Base-by-base conservation (phyloP, 768 basidiomycete genomes). In the Megacollybia marginata region DNA sequence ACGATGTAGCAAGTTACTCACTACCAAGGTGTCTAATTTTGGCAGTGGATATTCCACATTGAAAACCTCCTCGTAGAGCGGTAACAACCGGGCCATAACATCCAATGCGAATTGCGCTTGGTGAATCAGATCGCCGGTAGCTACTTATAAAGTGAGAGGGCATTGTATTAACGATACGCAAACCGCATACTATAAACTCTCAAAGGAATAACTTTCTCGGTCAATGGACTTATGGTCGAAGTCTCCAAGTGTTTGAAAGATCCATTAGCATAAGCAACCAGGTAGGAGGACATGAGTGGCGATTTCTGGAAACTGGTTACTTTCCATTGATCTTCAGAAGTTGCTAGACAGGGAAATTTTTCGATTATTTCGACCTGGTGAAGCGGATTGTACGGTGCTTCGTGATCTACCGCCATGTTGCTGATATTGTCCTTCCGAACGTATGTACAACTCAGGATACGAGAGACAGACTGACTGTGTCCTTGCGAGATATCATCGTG, bases 1-100 rank as follows among this genome's bases (percentile, higher is more conserved):
- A 33, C 33, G 35, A 40, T 45, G n/a, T 45, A 5, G 13, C 16
- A 44, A 42, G 31, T 16, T n/a, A 51, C 69, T 46, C 53, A 71
- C 74, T 48, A 84, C 82, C 6, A 89, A 68, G 2, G 84, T 85
- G 57, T 89, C 87, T 48, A 89, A 71, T 68, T 89, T 89, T 9
- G 85, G 83, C 31, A 89, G 70, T 10, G 88, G 85, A 62, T 79
- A 89, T 50, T 83, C 80, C 51, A 89, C 76, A 55, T 85, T 78
- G 56, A 89, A 89, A 47, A 87, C 72, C 58, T 78, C 62, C 64
- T 89, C 87, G 62, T 86, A 88, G 20, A 83, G 56, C 3, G 86
- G 84, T 42, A 88, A 64, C 4, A 80, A 78, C 42, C 66, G 70
- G 7, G 70, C 69, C 63, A 81, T 87, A 53, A 87, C 74, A 53